Conservation (phyloP, 345 rosid genomes). For the Acer campestre region DNA sequence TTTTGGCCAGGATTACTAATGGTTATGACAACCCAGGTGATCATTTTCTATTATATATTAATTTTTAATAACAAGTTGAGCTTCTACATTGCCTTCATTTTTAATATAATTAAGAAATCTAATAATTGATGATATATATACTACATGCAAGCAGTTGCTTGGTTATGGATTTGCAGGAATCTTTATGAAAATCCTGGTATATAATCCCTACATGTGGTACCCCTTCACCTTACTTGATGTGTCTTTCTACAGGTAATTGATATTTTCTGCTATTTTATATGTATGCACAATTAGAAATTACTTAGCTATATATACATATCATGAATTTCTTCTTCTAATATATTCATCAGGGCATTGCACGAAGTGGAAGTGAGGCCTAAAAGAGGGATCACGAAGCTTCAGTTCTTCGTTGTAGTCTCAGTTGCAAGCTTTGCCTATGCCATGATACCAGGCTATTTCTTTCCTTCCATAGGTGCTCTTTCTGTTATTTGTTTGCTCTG, state of each 20-base stretch:
- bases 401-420: conserved; percentile 27
- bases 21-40: conserved; percentile 30
- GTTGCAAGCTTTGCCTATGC: conserved; percentile 32
- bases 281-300: too few species aligned
- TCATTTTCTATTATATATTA: too few species aligned
- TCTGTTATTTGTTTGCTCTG: conserved; percentile 25
- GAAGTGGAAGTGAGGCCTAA: conserved; percentile 28
- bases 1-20: conserved; percentile 26
- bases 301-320: too few species aligned
- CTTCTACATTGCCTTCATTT: too few species aligned
- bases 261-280: too few species aligned
- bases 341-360: conserved; percentile 29
- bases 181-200: conserved; percentile 24
- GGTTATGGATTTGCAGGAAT: conserved; percentile 38
- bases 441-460: conserved; percentile 27
- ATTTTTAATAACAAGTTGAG: too few species aligned
- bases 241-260: conserved; percentile 16
- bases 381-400: conserved; percentile 22
- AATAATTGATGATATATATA: too few species aligned
- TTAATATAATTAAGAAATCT: too few species aligned
- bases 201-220: conserved; percentile 37
- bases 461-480: conserved; percentile 21
- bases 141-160: conserved; percentile 22
- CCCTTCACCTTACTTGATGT: conserved; percentile 32
- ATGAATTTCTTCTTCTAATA: background rate